Conservation (phyloP, 345 rosid genomes). For the Syzygium jambos region DNA sequence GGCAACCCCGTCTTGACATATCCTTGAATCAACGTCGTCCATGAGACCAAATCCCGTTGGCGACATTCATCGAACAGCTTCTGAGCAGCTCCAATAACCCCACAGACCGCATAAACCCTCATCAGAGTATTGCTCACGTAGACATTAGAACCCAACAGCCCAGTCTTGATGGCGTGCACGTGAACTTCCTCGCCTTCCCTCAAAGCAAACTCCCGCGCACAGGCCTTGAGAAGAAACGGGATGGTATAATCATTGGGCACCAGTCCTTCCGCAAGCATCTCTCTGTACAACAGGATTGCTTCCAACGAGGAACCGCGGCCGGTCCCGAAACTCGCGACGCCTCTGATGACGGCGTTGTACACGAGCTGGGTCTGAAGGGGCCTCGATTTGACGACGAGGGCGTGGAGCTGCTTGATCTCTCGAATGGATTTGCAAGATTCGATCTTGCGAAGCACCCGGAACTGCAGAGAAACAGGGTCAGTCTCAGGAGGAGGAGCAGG, state of each 20-base stretch:
- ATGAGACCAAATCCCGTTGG: slow-evolving; percentile 31
- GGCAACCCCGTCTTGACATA: slow-evolving; percentile 24
- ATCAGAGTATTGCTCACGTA: slow-evolving; percentile 35
- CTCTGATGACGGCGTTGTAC: slow-evolving; percentile 29
- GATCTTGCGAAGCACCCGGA: slow-evolving; percentile 4
- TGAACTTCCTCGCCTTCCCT: slow-evolving; percentile 32
- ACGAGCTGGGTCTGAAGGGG: slow-evolving; percentile 13
- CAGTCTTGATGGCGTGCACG: slow-evolving; percentile 24
- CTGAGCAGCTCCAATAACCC: slow-evolving; percentile 15
- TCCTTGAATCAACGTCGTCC: slow-evolving; percentile 50
- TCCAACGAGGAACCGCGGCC: background rate
- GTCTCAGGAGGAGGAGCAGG: background rate
- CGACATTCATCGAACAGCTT: slow-evolving; percentile 22
- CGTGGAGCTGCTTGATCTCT: slow-evolving; percentile 30
- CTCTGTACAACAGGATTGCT: slow-evolving; percentile 15
- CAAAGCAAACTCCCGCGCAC: slow-evolving; percentile 15
- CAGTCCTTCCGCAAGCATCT: slow-evolving; percentile 24
- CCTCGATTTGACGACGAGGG: slow-evolving; percentile 15
- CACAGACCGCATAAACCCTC: slow-evolving; percentile 34
- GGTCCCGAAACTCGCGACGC: slow-evolving; percentile 4
- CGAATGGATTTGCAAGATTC: slow-evolving; percentile 18
- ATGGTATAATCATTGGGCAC: slow-evolving; percentile 28
- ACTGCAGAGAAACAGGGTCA: background rate
- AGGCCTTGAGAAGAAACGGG: slow-evolving; percentile 38
- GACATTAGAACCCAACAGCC: slow-evolving; percentile 19